Base-by-base conservation (phyloP, 257 asterid genomes). In the Penstemon newberryi region DNA sequence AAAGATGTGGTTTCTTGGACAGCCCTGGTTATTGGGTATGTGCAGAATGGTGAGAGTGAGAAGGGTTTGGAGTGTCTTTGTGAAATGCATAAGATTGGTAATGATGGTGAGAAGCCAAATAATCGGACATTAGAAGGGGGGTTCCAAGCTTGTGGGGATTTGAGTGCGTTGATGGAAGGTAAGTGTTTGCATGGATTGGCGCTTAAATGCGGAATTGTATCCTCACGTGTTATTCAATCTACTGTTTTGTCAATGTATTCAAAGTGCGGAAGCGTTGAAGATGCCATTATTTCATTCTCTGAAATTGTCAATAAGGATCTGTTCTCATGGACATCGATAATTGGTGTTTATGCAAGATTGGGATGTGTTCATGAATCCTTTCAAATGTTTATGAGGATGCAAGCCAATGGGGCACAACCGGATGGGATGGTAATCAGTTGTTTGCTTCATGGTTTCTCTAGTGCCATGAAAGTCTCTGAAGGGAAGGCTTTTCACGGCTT, bases 1-100 rank as follows among this genome's bases (percentile, higher is more conserved):
- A 91, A 71, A 70, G 96, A 89, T 76, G 96, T 87, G 40, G 91
- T 84, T 73, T 77, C 86, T 66, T 91, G 97, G 96, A 89, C 96
- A 56, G 90, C 91, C 3, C 88, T 91, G 45, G 71, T 89, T 19
- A 81, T 86, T 69, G 96, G 96, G 63, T 81, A 55, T 68, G 89
- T 89, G 75, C 93, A 87, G 81, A 85, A 85, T 65, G 91, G 86
- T 33, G 81, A 80, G 81, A 80, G 80, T 58, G 82, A 75, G 75
- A 87, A 78, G 71, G 90, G 85, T 36, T 76, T 87, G 80, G 73
- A 74, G 75, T 70, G 80, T 76, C 75, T 91, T 70, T 71, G 79
- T 61, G 76, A 86, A 82, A 85, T 91, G 97, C 89, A 78, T 65
- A 50, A 76, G 62, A 61, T 47, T 50, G 88, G 87, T 13, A 85